These are phyloP conservation scores for Tuber magnatum DNA, from an alignment of 495 filamentous ascomycete genomes.

Conservation along the genomic window DNA sequence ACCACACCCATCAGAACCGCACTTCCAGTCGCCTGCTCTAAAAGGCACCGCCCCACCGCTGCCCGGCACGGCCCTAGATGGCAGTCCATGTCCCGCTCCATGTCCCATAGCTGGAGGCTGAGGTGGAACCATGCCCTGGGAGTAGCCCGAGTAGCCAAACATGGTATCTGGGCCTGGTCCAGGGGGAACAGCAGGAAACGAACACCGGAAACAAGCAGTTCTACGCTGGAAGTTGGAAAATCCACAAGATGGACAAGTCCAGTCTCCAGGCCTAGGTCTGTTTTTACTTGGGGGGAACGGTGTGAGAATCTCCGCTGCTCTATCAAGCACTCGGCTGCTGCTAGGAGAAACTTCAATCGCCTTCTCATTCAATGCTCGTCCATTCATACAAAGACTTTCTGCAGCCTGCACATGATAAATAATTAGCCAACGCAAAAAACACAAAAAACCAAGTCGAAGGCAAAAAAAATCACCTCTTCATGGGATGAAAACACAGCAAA, in stretches of 20 bases:
- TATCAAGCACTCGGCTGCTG: conserved; percentile 88
- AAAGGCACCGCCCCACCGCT: conserved; percentile 80
- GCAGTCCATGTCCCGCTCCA: conserved; percentile 62
- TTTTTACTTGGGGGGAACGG: conserved; percentile 99
- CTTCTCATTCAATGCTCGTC: conserved; percentile 93
- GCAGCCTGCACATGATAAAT: conserved; percentile 56
- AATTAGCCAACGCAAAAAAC: conserved; percentile 21
- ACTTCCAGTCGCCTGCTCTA: conserved; percentile 98
- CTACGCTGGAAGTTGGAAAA: conserved; percentile 95
- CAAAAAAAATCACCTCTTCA: conserved; percentile 72
- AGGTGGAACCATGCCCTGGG: conserved; percentile 70
- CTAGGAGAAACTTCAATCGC: conserved; percentile 97
- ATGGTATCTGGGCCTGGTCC: conserved; percentile 64
- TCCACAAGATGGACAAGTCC: conserved; percentile 93
- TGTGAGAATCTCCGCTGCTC: conserved; percentile 87
- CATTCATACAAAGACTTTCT: conserved; percentile 98
- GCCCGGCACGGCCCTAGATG: conserved; percentile 39
- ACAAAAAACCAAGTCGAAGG: conserved; percentile 5
- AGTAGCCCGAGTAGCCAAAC: conserved; percentile 66
- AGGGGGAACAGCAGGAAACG: conserved; percentile 82
- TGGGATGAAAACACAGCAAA: conserved; percentile 98
- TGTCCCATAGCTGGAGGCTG: conserved; percentile 67
- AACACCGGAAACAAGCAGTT: conserved; percentile 97
- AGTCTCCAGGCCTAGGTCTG: conserved; percentile 90
- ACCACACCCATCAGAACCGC: conserved; percentile 91